These are phyloP conservation scores for Pythium scleroteichum DNA, from an alignment of 352 stramenopile species.

Conservation along the genomic window DNA sequence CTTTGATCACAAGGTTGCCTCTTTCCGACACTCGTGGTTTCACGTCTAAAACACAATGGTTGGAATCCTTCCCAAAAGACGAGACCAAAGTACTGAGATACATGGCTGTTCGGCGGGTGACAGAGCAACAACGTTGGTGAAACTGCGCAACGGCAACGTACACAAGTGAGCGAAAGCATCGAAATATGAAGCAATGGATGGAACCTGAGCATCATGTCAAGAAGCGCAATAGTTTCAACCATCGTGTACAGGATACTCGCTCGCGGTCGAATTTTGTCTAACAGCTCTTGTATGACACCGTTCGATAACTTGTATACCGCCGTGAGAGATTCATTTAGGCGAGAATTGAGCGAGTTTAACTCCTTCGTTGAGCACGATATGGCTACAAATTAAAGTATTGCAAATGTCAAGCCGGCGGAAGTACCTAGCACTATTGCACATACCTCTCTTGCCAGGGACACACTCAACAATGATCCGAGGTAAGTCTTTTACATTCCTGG, in stretches of 20 bases:
- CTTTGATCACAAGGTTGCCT: slow-evolving; percentile 81
- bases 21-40: slow-evolving; percentile 64
- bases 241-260: slow-evolving; percentile 82
- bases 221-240: slow-evolving; percentile 86
- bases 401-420: too few relatives aligned
- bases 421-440: too few relatives aligned
- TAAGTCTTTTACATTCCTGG: slow-evolving; percentile 54
- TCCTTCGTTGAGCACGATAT: slow-evolving; percentile 88
- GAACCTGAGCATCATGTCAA: slow-evolving; percentile 92
- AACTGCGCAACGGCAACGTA: slow-evolving; percentile 38
- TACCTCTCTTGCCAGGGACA: slow-evolving; percentile 65
- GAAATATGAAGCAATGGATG: background rate
- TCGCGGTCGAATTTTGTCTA: slow-evolving; percentile 76
- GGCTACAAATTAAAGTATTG: slow-evolving; percentile 29
- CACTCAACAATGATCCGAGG: slow-evolving; percentile 66
- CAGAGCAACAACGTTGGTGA: slow-evolving; percentile 86
- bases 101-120: slow-evolving; percentile 75
- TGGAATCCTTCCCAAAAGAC: background rate
- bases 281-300: slow-evolving; percentile 76
- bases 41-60: slow-evolving; percentile 47
- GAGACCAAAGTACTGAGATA: slow-evolving; percentile 21
- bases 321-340: slow-evolving; percentile 77
- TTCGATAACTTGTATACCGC: slow-evolving; percentile 91
- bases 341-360: slow-evolving; percentile 82
- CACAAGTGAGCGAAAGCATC: background rate